Conservation (phyloP, 2,329 filamentous ascomycete genomes). For the Hirsutella thompsonii region DNA sequence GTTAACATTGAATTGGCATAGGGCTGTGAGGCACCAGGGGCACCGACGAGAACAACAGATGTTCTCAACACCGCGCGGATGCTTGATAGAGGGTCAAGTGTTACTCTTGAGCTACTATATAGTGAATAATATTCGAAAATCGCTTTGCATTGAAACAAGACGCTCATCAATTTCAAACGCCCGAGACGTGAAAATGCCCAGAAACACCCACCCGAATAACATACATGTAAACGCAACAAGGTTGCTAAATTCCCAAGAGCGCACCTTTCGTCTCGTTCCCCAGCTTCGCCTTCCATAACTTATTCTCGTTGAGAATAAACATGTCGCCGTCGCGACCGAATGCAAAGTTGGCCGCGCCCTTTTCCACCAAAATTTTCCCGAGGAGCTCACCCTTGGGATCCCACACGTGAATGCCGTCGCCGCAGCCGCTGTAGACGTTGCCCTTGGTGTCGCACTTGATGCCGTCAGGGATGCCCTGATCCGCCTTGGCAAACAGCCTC, state of each 20-base stretch:
- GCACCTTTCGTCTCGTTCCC: slow-evolving; percentile 8
- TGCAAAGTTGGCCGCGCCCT: slow-evolving; percentile 32
- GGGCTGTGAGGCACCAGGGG: no score
- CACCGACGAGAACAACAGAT: no score
- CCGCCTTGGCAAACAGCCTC: slow-evolving; percentile 36
- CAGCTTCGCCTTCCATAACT: slow-evolving; percentile 22
- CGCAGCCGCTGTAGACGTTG: slow-evolving; percentile 35
- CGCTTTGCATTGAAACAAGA: no score
- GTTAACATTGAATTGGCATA: no score
- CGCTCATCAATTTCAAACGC: no score
- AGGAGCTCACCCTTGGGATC: slow-evolving; percentile 29
- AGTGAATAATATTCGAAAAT: no score
- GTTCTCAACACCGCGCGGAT: no score
- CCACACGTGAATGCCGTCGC: slow-evolving; percentile 36
- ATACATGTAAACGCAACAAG: no score
- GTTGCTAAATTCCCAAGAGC: slow-evolving; percentile 7
- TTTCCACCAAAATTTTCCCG: slow-evolving; percentile 28
- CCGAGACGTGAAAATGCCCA: no score
- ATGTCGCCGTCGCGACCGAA: slow-evolving; percentile 29
- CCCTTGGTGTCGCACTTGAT: slow-evolving; percentile 32
- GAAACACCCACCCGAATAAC: no score
- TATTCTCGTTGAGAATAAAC: slow-evolving; percentile 33
- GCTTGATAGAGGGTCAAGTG: no score
- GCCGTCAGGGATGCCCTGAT: slow-evolving; percentile 31
- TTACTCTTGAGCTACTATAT: no score